Evolutionary conservation across 2,329 filamentous ascomycete species (phyloP).

Genomic region (Alternaria brassicae): DNA sequence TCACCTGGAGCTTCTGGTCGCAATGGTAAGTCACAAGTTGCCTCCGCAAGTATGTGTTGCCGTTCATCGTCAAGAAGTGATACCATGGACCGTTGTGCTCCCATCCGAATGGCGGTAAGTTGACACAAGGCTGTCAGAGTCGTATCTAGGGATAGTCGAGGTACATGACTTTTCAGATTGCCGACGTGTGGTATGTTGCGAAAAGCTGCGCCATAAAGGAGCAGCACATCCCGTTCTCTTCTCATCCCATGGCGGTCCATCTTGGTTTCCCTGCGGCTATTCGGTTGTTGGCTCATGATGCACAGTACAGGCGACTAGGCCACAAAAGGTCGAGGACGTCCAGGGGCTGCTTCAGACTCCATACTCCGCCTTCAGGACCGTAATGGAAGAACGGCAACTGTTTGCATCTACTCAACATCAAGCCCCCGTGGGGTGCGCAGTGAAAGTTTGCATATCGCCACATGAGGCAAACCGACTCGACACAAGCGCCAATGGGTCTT

Average conservation of each 20-base stretch:
- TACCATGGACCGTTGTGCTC: conserved; percentile 44
- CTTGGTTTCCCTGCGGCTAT: conserved; percentile 3
- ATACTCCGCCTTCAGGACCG: neutral
- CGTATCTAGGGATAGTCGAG: conserved; percentile 36
- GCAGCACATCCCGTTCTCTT: conserved; percentile 38
- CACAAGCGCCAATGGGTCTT: neutral
- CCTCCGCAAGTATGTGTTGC: conserved; percentile 51
- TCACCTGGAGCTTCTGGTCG: conserved; percentile 13
- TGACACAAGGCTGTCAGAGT: conserved; percentile 47
- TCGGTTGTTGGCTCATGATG: conserved; percentile 11
- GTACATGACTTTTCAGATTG: conserved; percentile 18
- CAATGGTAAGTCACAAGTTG: conserved; percentile 41
- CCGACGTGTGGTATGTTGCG: conserved; percentile 32
- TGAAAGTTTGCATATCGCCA: conserved; percentile 19
- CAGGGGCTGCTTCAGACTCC: neutral
- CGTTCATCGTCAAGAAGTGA: conserved; percentile 46
- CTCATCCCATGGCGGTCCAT: conserved; percentile 22
- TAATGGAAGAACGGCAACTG: neutral
- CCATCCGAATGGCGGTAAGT: conserved; percentile 44
- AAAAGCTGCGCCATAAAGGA: conserved; percentile 37
- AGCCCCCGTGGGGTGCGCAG: conserved; percentile 4
- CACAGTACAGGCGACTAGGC: neutral
- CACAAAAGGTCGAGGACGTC: neutral
- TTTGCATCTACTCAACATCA: neutral
- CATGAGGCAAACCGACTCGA: conserved; percentile 10